Base-by-base conservation (phyloP, 2,329 filamentous ascomycete genomes). In the Penicillium crustosum region DNA sequence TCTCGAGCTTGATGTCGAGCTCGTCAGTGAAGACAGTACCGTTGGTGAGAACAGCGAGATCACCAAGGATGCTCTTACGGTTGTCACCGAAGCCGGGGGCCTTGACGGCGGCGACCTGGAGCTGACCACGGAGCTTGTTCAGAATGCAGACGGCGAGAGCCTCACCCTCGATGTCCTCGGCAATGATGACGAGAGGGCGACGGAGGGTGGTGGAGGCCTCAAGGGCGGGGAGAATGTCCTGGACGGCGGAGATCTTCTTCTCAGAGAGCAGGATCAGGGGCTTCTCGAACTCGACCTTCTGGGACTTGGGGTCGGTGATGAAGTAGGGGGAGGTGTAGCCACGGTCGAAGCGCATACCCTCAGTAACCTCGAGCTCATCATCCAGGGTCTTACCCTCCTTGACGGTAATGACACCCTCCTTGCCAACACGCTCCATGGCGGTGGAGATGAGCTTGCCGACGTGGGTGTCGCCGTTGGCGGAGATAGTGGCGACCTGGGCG, bases 231-330 rank as follows among this genome's bases (percentile, higher is more conserved):
- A 99, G 93, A 74, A 99, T 97, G 79, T 99, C 94, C 83, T 97
- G 93, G 59, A 97, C 94, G 60, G 93, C 91, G 52, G 94, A 99
- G 80, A 99, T 99, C 89, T 99, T 99, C 90, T 97, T 97, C 87
- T 99, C 94, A 9, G 94, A 97, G 55, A 99, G 90, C 50, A 99
- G 90, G 77, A 99, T 94, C 75, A 99, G 81, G 66, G 94, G 94
- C 86, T 99, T 97, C 88, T 99, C 94, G 68, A 99, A 99, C 82
- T 99, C 94, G 58, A 97, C 93, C 88, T 99, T 99, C 79, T 96
- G 92, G 60, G 93, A 79, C 89, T 99, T 99, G 86, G 92, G 82
- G 74, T 99, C 94, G 82, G 94, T 99, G 83, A 99, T 99, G 85
- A 99, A 99, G 88, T 99, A 99, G 69, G 94, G 93, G 27, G 94